Conservation (phyloP, 2,329 filamentous ascomycete genomes). For the Aspergillus quadrilineatus region DNA sequence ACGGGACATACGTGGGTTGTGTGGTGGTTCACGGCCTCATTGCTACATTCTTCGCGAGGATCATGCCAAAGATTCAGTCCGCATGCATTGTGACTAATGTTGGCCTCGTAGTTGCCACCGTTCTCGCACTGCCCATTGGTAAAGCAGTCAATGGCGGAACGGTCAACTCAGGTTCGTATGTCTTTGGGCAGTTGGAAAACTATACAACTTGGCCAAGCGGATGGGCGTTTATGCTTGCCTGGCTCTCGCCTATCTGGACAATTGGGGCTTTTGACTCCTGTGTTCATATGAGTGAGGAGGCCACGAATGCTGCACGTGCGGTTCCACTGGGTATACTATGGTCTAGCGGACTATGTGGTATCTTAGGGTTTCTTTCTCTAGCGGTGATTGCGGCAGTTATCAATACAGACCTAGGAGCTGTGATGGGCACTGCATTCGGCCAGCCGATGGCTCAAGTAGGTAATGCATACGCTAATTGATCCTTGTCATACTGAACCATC, state of each 20-base stretch:
- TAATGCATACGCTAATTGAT: not conserved
- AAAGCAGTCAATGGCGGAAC: constrained; percentile 29
- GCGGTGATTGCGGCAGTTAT: constrained; percentile 61
- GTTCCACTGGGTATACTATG: constrained; percentile 61
- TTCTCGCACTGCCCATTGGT: constrained; percentile 56
- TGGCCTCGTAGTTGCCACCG: constrained; percentile 54
- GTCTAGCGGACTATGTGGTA: constrained; percentile 49
- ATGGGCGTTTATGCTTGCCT: constrained; percentile 61
- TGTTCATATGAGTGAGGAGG: constrained; percentile 62
- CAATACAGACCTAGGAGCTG: constrained; percentile 50
- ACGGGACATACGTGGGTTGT: constrained; percentile 56
- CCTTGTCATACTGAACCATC: not conserved
- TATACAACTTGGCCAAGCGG: constrained; percentile 58
- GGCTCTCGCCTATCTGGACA: constrained; percentile 63
- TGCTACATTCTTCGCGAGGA: constrained; percentile 52
- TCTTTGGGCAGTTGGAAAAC: constrained; percentile 59
- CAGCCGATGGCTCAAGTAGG: constrained; percentile 56
- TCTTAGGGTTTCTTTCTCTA: constrained; percentile 58
- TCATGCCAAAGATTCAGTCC: constrained; percentile 61
- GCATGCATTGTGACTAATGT: constrained; percentile 57
- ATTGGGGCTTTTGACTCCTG: constrained; percentile 55
- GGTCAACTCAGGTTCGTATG: constrained; percentile 46
- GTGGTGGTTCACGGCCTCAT: constrained; percentile 56
- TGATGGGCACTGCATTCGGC: constrained; percentile 53
- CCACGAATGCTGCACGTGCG: constrained; percentile 58